Conservation (phyloP, 2,329 filamentous ascomycete genomes). For the Colletotrichum paranaense region DNA sequence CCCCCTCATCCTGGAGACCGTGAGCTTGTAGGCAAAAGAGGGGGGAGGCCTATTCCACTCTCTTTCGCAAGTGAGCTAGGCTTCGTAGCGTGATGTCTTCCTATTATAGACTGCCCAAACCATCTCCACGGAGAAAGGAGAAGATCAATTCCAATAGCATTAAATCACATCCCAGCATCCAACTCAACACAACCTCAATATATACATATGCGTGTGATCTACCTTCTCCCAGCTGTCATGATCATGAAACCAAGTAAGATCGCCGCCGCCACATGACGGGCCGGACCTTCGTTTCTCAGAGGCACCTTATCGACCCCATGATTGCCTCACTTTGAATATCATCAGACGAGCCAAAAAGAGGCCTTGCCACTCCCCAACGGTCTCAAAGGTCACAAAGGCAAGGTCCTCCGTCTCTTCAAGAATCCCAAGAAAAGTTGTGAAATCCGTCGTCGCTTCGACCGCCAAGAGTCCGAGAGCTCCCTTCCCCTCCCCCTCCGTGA, state of each 20-base stretch:
- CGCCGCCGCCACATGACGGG: background rate
- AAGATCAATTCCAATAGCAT: background rate
- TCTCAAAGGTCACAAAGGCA: no score
- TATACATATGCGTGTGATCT: background rate
- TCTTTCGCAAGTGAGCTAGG: no score
- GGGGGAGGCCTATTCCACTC: background rate
- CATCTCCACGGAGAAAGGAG: background rate
- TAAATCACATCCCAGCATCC: background rate
- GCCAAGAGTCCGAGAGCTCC: background rate
- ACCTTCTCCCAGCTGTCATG: background rate
- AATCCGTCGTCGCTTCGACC: background rate
- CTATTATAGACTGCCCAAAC: background rate
- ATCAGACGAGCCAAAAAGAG: background rate
- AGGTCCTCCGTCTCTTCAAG: background rate
- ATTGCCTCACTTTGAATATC: background rate
- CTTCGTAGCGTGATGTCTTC: no score
- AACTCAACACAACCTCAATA: background rate
- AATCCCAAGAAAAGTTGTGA: background rate
- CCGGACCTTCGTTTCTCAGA: background rate
- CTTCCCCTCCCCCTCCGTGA: background rate
- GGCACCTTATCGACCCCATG: background rate
- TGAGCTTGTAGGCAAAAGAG: background rate
- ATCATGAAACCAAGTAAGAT: background rate
- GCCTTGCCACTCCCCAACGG: background rate
- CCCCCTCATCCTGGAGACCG: background rate